Conservation (phyloP, 225 moss, liverwort and hornwort genomes). For the Antitrichia curtipendula region DNA sequence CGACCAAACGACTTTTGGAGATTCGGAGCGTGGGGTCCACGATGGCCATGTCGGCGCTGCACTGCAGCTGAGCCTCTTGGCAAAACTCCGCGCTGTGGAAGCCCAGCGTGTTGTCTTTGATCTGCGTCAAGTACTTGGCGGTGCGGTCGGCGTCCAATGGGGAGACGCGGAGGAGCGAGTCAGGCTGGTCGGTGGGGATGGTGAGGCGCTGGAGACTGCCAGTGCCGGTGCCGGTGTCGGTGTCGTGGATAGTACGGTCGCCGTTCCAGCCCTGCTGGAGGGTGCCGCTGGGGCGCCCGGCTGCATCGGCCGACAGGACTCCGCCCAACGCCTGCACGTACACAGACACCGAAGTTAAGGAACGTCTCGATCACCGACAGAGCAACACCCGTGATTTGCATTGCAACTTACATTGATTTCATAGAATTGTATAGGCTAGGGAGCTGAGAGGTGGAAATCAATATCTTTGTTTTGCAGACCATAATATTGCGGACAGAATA, state of each 20-base stretch:
- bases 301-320: conserved; percentile 8
- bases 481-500: too few relatives aligned
- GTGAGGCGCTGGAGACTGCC: neutral
- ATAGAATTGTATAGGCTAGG: too few relatives aligned
- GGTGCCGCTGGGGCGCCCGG: conserved; percentile 13
- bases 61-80: conserved; percentile 25
- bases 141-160: conserved; percentile 5
- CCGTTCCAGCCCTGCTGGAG: neutral
- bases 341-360: neutral
- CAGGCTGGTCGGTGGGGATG: neutral
- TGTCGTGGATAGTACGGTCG: neutral
- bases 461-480: too few relatives aligned
- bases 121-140: conserved; percentile 2
- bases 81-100: conserved; percentile 25
- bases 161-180: neutral
- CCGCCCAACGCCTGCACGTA: conserved; percentile 4
- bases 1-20: neutral
- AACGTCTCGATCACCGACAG: neutral
- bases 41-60: conserved; percentile 14
- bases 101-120: neutral
- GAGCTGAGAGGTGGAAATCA: too few relatives aligned
- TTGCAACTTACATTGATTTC: neutral
- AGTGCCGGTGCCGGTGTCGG: neutral
- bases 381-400: neutral
- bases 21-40: conserved; percentile 22